Evolutionary conservation across 148 eudicot species (phyloP).

Genomic region (Chenopodium quinoa): DNA sequence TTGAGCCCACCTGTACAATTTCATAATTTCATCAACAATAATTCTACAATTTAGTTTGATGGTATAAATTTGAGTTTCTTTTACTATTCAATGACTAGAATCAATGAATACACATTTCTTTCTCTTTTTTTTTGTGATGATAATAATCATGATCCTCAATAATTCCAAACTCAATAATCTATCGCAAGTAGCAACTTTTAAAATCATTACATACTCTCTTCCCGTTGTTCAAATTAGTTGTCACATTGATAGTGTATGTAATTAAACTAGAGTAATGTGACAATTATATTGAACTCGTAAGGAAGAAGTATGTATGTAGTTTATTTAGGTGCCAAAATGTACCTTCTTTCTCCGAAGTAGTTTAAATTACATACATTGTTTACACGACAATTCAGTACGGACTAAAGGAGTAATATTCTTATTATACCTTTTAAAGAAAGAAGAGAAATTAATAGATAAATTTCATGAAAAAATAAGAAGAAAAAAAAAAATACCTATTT

Average conservation of each 20-base stretch:
- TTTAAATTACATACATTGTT: too few species aligned
- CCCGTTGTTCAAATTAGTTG: not conserved
- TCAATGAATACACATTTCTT: not conserved
- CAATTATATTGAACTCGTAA: not conserved
- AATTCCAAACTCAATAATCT: too few species aligned
- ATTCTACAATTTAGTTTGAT: not conserved
- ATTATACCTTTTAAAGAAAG: not conserved
- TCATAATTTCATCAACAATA: not conserved
- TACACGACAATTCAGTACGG: too few species aligned
- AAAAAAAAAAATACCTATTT: constrained; percentile 46
- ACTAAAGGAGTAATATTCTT: too few species aligned
- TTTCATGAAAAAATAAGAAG: too few species aligned
- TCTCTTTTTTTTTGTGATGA: too few species aligned
- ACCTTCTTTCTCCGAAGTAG: too few species aligned
- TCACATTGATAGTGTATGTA: not conserved
- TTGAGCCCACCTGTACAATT: constrained; percentile 75
- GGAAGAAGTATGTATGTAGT: not conserved
- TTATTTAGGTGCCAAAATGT: too few species aligned
- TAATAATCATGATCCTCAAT: not conserved
- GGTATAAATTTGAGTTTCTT: not conserved
- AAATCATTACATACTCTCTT: too few species aligned
- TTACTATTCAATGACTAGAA: not conserved
- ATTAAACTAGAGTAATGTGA: not conserved
- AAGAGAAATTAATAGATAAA: too few species aligned
- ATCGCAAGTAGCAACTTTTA: not conserved